Conservation (phyloP, 169 alveolate genomes). For the Cystoisospora suis region DNA sequence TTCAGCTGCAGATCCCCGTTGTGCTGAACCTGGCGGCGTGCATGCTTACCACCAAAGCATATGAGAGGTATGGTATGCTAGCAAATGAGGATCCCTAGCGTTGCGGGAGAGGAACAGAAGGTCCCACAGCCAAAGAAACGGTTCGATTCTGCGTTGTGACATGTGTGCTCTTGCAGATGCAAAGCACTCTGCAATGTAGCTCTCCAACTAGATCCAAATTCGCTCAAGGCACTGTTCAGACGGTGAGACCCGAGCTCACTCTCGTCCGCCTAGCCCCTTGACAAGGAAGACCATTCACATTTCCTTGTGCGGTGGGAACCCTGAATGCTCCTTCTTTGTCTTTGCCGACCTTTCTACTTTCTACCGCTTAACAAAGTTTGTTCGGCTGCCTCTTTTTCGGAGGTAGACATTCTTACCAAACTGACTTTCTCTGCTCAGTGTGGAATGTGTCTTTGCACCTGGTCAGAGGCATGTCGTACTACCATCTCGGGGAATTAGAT, state of each 20-base stretch:
- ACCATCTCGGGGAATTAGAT: constrained; percentile 14
- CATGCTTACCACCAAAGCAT: constrained; percentile 9
- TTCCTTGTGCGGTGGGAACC: not conserved
- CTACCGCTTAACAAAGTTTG: not conserved
- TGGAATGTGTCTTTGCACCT: not conserved
- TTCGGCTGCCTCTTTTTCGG: not conserved
- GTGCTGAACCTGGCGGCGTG: constrained; percentile 32
- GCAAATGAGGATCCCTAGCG: not conserved
- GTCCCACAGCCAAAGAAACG: not conserved
- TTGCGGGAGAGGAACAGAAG: not conserved
- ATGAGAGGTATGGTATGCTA: not conserved
- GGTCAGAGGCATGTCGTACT: not conserved
- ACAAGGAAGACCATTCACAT: not conserved
- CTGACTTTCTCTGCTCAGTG: not conserved
- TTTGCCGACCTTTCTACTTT: not conserved
- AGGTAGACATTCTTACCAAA: not conserved
- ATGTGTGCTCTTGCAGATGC: not conserved
- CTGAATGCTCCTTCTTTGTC: not conserved
- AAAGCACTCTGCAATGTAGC: constrained; percentile 30
- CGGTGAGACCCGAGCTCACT: not conserved
- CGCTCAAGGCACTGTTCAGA: constrained; percentile 10
- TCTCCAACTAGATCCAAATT: not conserved
- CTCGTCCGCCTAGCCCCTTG: not conserved
- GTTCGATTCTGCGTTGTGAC: not conserved
- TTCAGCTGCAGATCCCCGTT: constrained; percentile 18